Conservation (phyloP, 2,329 filamentous ascomycete species). For the Tolypocladium inflatum region DNA sequence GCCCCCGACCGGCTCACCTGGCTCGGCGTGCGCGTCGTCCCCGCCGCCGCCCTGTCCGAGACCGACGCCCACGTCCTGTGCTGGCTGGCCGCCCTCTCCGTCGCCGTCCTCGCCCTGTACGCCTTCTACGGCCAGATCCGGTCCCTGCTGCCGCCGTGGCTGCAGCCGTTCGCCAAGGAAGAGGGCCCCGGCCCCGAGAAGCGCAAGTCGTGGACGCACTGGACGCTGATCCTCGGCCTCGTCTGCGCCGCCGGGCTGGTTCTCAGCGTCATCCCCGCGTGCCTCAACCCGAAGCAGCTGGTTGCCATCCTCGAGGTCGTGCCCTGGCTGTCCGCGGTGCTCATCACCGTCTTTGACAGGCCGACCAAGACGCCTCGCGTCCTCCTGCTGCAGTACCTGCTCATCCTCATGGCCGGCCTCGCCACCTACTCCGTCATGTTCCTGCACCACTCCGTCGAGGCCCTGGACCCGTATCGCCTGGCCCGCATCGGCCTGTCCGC, state of each 20-base stretch:
- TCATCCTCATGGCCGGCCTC: conserved; percentile 21
- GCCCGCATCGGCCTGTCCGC: conserved; percentile 12
- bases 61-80: conserved; percentile 11
- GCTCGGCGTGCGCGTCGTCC: background rate
- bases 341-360: conserved; percentile 27
- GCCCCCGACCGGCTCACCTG: background rate
- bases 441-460: conserved; percentile 11
- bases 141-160: conserved; percentile 27
- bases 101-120: conserved; percentile 20
- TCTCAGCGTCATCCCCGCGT: conserved; percentile 19
- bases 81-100: conserved; percentile 13
- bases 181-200: conserved; percentile 11
- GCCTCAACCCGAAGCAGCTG: conserved; percentile 16
- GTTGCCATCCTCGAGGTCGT: conserved; percentile 21
- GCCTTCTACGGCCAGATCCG: conserved; percentile 14
- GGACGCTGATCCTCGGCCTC: conserved; percentile 24
- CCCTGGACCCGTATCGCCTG: conserved; percentile 13
- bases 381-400: conserved; percentile 27
- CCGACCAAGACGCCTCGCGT: conserved; percentile 32
- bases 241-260: conserved; percentile 24
- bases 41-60: background rate
- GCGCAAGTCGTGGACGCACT: conserved; percentile 25
- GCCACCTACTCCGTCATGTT: conserved; percentile 19
- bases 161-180: conserved; percentile 33
- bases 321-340: conserved; percentile 27